Conservation (phyloP, 331 rosid species). For the Dryas integrifolia region DNA sequence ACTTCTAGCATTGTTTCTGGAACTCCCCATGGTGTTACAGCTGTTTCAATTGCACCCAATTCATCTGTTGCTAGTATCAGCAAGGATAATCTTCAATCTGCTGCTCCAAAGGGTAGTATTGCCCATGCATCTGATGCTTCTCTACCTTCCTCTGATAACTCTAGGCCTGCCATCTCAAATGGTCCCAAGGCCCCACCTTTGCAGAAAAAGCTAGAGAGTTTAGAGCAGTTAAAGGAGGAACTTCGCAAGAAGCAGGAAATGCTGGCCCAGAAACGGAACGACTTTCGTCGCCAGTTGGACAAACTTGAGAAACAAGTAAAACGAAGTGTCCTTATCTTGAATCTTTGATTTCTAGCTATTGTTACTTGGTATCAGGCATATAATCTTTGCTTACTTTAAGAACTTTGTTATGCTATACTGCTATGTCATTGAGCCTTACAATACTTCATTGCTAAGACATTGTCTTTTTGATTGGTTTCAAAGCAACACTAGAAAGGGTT, state of each 20-base stretch:
- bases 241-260: conserved; percentile 95
- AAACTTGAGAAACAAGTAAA: conserved; percentile 85
- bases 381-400: conserved; percentile 18
- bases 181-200: conserved; percentile 64
- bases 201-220: conserved; percentile 74
- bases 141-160: conserved; percentile 48
- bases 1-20: conserved; percentile 46
- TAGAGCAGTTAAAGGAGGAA: conserved; percentile 86
- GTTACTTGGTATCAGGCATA: neutral
- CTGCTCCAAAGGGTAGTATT: conserved; percentile 50
- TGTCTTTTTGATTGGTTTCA: conserved; percentile 18
- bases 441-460: neutral
- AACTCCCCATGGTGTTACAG: conserved; percentile 49
- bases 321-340: conserved; percentile 17
- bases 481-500: conserved; percentile 1
- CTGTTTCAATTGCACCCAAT: conserved; percentile 50
- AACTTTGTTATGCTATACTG: neutral
- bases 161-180: conserved; percentile 50
- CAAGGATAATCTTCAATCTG: conserved; percentile 54
- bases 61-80: conserved; percentile 44
- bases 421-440: neutral
- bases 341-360: conserved; percentile 11
- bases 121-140: conserved; percentile 41
- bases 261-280: conserved; percentile 84
- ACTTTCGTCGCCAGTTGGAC: conserved; percentile 71